Percentiles rank a stretch among this genome's conserved stretches.
Evolutionary conservation across 2,329 filamentous ascomycete genomes (phyloP).

Genomic region (Elsinoe batatas): DNA sequence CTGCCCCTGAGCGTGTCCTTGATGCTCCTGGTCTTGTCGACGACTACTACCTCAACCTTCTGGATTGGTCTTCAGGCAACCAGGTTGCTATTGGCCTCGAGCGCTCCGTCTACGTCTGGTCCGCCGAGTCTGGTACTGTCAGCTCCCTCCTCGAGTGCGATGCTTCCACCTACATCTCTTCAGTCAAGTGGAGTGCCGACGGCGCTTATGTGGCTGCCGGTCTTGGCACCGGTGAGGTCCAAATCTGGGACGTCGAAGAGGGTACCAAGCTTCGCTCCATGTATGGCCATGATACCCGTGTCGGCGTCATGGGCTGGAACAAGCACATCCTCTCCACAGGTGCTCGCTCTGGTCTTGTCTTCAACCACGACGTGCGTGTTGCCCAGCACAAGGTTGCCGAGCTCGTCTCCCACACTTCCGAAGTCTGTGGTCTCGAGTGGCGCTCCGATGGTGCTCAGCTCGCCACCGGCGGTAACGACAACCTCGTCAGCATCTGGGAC

Average conservation of each 20-base stretch:
- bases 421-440: conserved; percentile 98
- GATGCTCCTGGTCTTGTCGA: conserved; percentile 94
- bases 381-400: conserved; percentile 97
- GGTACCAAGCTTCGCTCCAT: conserved; percentile 94
- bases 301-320: conserved; percentile 98
- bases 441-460: conserved; percentile 92
- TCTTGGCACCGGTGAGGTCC: conserved; percentile 88
- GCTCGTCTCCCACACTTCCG: conserved; percentile 91
- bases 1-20: conserved; percentile 88
- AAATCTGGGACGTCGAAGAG: conserved; percentile 98
- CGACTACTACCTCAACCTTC: conserved; percentile 97
- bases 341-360: conserved; percentile 86
- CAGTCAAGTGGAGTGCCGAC: conserved; percentile 97
- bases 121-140: conserved; percentile 83
- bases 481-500: conserved; percentile 98
- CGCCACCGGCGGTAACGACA: conserved; percentile 96
- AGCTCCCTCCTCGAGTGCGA: conserved; percentile 79
- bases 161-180: conserved; percentile 90
- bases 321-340: conserved; percentile 96
- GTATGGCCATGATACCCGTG: conserved; percentile 92
- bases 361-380: conserved; percentile 96
- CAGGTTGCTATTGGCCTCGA: conserved; percentile 97
- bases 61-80: conserved; percentile 97
- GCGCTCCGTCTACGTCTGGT: conserved; percentile 97
- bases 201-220: conserved; percentile 94